These are phyloP conservation scores for Fistulina hepatica DNA, from an alignment of 1,284 basidiomycete genomes.

Conservation along the genomic window DNA sequence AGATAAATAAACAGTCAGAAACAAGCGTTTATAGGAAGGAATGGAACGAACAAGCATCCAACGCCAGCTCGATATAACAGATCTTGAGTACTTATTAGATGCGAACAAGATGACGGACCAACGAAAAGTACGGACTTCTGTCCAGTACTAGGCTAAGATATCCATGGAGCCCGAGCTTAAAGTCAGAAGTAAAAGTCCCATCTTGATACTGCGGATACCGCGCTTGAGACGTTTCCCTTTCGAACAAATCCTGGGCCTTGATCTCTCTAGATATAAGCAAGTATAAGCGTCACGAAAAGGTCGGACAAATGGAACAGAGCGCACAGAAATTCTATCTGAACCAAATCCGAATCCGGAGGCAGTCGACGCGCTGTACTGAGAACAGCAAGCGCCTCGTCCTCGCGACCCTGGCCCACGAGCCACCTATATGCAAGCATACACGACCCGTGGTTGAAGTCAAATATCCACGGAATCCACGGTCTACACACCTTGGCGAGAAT, in stretches of 20 bases:
- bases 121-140: conserved; percentile 29
- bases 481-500: conserved; percentile 47
- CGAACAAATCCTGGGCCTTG: conserved; percentile 66
- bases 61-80: conserved; percentile 49
- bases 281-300: background rate
- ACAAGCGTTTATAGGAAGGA: conserved; percentile 20
- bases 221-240: conserved; percentile 46
- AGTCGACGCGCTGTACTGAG: conserved; percentile 51
- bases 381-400: conserved; percentile 62
- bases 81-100: conserved; percentile 22
- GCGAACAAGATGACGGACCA: background rate
- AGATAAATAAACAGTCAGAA: background rate
- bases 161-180: conserved; percentile 49
- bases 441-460: conserved; percentile 1
- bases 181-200: conserved; percentile 41
- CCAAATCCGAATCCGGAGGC: conserved; percentile 47
- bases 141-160: conserved; percentile 47
- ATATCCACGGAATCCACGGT: conserved; percentile 1
- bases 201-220: conserved; percentile 60
- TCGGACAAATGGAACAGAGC: conserved; percentile 17
- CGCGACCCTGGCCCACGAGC: conserved; percentile 61
- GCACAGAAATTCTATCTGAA: conserved; percentile 70
- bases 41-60: conserved; percentile 39
- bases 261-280: conserved; percentile 45
- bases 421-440: conserved; percentile 46